Base-by-base conservation (phyloP, 371 early-diverging fungal genomes). In the Saksenaea oblongispora region DNA sequence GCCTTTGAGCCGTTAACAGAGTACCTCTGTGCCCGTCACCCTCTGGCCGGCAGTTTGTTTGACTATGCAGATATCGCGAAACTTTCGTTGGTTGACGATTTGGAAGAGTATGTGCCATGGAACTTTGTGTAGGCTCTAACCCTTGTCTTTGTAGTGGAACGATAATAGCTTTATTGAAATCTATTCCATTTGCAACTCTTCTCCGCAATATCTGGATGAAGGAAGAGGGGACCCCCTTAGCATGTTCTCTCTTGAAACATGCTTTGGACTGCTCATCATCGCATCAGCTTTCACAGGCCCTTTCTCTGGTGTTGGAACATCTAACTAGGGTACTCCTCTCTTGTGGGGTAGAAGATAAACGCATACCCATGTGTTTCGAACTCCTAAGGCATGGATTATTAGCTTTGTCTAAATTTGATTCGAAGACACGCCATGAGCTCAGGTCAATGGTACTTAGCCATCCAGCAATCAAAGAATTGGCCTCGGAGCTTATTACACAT, bases 1-100 rank as follows among this genome's bases (percentile, higher is more conserved):
- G 35, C 28, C 1, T 75, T 65, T 62, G 76, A 73, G 26, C 76
- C 78, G 15, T 56, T 86, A 2, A 58, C 72, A 4, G 76, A 75
- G 1, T 84, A 82, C 28, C 34, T 86, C 13, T 63, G 55, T 34
- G 71, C 65, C 17, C 74, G 82, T 3, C 75, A 74, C 53, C 86
- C 86, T 17, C 67, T 80, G 56, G 70, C 79, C 22, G 78, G 84
- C 11, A 74, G 72, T 5, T 22, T 86, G 14, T 83, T 82, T 55
- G 69, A 58, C 34, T 70, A 79, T 51, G 28, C 54, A 3, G 71
- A 67, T 17, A 55, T 79, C 2, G 28, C 63, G 3, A 13, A 39
- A 17, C 47, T 69, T 42, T 56, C 61, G 1, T 65, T 65, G 4
- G 27, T 72, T 15, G 41, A 54, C 28, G 58, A 58, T 11, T 58